Conservation (phyloP, 192 early-diverging fungal genomes). For the Spinellus fusiger region DNA sequence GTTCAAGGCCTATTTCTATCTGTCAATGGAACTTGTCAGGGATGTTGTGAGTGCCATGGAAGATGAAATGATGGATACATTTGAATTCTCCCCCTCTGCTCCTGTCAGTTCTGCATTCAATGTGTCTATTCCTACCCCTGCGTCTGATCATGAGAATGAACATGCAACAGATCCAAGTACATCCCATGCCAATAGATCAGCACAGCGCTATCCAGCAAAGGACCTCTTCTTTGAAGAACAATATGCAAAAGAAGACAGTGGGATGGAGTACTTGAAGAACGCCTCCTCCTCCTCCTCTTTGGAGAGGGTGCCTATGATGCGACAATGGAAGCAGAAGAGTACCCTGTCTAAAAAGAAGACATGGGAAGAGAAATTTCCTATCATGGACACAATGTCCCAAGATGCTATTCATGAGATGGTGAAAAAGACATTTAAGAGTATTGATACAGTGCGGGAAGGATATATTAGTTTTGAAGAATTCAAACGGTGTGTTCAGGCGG, state of each 20-base stretch:
- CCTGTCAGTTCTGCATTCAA: constrained; percentile 89
- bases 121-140: constrained; percentile 62
- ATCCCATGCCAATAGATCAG: no score
- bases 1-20: constrained; percentile 89
- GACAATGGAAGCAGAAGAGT: background rate
- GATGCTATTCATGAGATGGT: constrained; percentile 95
- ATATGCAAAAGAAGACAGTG: background rate
- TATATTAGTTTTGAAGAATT: constrained; percentile 81
- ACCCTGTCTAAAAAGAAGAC: constrained; percentile 9
- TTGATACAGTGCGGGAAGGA: constrained; percentile 50
- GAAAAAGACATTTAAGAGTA: constrained; percentile 72
- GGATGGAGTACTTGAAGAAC: background rate
- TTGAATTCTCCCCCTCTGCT: constrained; percentile 73
- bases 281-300: background rate
- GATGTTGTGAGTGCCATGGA: constrained; percentile 88
- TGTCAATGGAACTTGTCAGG: constrained; percentile 83
- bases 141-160: constrained; percentile 22
- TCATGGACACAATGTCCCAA: constrained; percentile 90
- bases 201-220: constrained; percentile 12
- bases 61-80: constrained; percentile 79
- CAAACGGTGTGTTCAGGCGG: constrained; percentile 64
- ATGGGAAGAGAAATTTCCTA: constrained; percentile 62
- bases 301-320: background rate
- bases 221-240: background rate
- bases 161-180: background rate